Base-by-base conservation (phyloP, 1,284 basidiomycete species). In the Phylloboletellus chloephorus region DNA sequence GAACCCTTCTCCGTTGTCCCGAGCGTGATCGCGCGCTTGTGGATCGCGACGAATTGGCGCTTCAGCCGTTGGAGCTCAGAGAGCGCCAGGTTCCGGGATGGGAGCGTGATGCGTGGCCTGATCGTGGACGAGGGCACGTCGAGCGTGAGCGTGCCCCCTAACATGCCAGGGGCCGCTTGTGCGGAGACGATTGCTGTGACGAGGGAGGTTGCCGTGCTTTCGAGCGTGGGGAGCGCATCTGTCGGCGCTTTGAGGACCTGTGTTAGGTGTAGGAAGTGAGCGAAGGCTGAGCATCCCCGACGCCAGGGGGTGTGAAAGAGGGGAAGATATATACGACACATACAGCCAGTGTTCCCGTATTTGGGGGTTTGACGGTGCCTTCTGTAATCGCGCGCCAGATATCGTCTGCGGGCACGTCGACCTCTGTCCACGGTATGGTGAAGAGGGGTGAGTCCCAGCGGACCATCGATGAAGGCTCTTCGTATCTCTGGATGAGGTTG, bases 371-470 rank as follows among this genome's bases (percentile, higher is more conserved):
- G 48, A 94, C 73, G 34, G 71, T 71, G 2, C 89, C 89, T 46
- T 75, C 80, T 5, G 82, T 91, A 19, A 93, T 66, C 0, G 88
- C 83, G 12, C 80, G 73, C 85, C 88, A 96, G 33, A 98, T 86
- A 9, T 78, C 74, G 6, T 81, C 74, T 15, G 68, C 70, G 1
- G 90, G 88, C 3, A 89, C 66, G 17, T 76, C 70, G 19, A 74
- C 68, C 47, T 93, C 88, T 23, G 77, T 73, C 79, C 82, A 88
- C 2, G 82, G 67, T 0, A 97, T 66, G 2, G 88, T 90, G 61
- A 97, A 88, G 22, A 98, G 73, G 0, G 95, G 95, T 0, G 92
- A 87, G 64, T 98, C 95, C 95, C 95, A 98, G 31, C 94, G 78
- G 9, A 90, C 91, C 84, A 95, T 95, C 1, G 92, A 93, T 0